Conservation (phyloP, 148 eudicot genomes). For the Dianthus caryophyllus region DNA sequence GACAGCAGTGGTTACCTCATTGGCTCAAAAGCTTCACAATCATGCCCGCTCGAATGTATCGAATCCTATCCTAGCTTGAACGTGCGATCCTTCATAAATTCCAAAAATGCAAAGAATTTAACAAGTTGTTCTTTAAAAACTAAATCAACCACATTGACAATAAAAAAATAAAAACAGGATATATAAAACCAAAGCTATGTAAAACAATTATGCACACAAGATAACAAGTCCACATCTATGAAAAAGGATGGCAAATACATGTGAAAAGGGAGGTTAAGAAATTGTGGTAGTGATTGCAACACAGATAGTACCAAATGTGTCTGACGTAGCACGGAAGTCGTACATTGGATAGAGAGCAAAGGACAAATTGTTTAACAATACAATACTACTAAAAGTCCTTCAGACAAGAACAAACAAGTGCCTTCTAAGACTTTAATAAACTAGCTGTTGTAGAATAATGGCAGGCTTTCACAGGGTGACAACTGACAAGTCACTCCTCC, state of each 20-base stretch:
- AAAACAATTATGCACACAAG: neutral
- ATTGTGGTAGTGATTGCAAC: neutral
- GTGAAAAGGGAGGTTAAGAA: slow-evolving; percentile 11
- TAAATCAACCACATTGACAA: neutral
- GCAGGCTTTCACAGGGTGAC: slow-evolving; percentile 20
- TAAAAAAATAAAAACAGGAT: neutral
- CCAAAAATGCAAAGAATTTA: too few species aligned
- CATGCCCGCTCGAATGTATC: too few species aligned
- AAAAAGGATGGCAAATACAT: neutral
- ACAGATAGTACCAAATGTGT: slow-evolving; percentile 4
- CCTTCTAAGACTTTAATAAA: slow-evolving; percentile 12
- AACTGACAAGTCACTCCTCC: slow-evolving; percentile 16
- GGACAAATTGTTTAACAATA: slow-evolving; percentile 18
- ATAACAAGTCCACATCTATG: neutral
- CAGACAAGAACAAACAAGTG: slow-evolving; percentile 18
- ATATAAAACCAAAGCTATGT: neutral
- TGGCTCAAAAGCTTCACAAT: too few species aligned
- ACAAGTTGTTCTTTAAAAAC: too few species aligned
- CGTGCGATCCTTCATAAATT: too few species aligned
- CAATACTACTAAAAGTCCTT: slow-evolving; percentile 14
- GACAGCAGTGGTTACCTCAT: neutral
- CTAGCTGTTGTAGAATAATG: neutral
- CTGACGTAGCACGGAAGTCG: slow-evolving; percentile 22
- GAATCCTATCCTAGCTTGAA: too few species aligned
- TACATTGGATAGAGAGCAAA: slow-evolving; percentile 26